A percentile compares a stretch with the other conserved stretches of the same genome.
Conservation (phyloP, 441 rosid genomes). For the Syzygium syzygioides region DNA sequence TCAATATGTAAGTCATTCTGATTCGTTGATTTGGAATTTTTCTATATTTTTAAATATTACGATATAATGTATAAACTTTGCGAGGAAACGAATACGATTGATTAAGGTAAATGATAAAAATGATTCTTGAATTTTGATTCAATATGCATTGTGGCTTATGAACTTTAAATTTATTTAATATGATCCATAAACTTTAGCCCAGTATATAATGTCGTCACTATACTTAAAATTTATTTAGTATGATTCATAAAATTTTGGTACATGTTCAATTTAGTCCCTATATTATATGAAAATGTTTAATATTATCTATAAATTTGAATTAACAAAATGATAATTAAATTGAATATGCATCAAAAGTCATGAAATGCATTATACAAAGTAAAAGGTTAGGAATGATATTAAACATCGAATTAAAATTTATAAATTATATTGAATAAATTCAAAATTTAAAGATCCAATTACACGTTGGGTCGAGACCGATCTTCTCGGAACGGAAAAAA, state of each 20-base stretch:
- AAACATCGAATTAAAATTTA: too few relatives aligned
- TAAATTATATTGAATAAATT: background rate
- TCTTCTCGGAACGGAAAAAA: background rate
- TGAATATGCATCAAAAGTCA: background rate
- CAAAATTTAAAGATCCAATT: too few relatives aligned
- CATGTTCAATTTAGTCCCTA: too few relatives aligned
- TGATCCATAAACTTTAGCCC: rapidly evolving
- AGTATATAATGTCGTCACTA: background rate
- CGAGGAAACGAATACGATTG: background rate
- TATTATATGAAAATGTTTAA: too few relatives aligned
- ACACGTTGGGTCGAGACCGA: background rate
- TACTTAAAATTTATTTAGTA: too few relatives aligned
- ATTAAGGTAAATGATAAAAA: background rate
- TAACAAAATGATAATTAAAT: too few relatives aligned
- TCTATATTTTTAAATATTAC: background rate
- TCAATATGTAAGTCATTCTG: background rate
- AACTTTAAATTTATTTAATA: background rate
- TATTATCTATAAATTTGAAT: too few relatives aligned
- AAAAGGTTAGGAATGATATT: background rate
- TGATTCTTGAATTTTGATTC: too few relatives aligned
- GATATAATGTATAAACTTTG: background rate
- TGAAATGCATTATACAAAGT: rapidly evolving
- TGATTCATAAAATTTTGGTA: too few relatives aligned
- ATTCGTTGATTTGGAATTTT: background rate
- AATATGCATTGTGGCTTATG: rapidly evolving